Evolutionary conservation across 1,284 basidiomycete species (phyloP).

Genomic region (Anthracocystis setariae): DNA sequence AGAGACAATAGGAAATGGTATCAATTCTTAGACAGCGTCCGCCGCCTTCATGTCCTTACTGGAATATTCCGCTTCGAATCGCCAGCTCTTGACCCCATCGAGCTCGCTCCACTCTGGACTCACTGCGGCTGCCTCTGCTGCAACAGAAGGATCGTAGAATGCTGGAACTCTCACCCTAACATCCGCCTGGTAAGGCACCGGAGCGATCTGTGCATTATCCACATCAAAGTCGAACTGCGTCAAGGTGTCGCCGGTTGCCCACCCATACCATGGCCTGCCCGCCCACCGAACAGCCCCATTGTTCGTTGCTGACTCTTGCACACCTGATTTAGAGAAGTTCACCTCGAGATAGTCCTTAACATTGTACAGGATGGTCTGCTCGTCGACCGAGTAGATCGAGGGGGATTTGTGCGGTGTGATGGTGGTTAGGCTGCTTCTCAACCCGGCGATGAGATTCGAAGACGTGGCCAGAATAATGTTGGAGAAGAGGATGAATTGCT

Average conservation of each 20-base stretch:
- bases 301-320: slow-evolving; percentile 15
- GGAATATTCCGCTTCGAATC: slow-evolving; percentile 34
- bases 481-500: slow-evolving; percentile 45
- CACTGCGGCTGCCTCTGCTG: slow-evolving; percentile 10
- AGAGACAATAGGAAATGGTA: no score
- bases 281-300: slow-evolving; percentile 36
- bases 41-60: slow-evolving; percentile 34
- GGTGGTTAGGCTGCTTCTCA: slow-evolving; percentile 30
- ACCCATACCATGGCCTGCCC: slow-evolving; percentile 43
- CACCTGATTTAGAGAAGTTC: slow-evolving; percentile 19
- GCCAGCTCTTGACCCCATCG: slow-evolving; percentile 31
- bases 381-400: slow-evolving; percentile 24
- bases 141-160: slow-evolving; percentile 37
- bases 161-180: slow-evolving; percentile 14
- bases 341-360: slow-evolving; percentile 44
- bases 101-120: slow-evolving; percentile 41
- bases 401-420: slow-evolving; percentile 37
- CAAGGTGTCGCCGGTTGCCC: slow-evolving; percentile 34
- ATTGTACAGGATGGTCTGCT: slow-evolving; percentile 33
- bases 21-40: slow-evolving; percentile 13
- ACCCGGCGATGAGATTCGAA: slow-evolving; percentile 36
- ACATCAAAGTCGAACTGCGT: slow-evolving; percentile 41
- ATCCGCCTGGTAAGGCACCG: slow-evolving; percentile 37
- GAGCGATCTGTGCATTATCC: slow-evolving; percentile 17
- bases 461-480: slow-evolving; percentile 30